Percentiles rank a stretch among this genome's conserved stretches.
phyloP scores from a whole-genome alignment of 768 basidiomycete genomes.

The Auricularia cornea region DNA sequence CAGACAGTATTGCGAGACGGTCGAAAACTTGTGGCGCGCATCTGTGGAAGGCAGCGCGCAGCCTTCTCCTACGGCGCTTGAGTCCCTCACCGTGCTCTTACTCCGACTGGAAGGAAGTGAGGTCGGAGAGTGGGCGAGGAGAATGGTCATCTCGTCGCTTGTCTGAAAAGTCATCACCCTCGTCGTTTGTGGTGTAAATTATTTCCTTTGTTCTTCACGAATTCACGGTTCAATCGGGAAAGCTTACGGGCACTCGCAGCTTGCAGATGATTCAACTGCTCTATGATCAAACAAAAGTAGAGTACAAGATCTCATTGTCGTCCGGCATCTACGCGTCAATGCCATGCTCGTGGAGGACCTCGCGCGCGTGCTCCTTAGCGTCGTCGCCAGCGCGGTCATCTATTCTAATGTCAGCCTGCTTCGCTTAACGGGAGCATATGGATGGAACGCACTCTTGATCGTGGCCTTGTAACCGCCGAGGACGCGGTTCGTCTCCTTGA shows the following conservation, averaged over 20 bases:
- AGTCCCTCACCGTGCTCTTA: constrained; percentile 42
- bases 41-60: constrained; percentile 34
- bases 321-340: constrained; percentile 22
- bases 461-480: constrained; percentile 52
- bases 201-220: background rate
- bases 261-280: too few species aligned
- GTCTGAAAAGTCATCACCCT: background rate
- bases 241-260: background rate
- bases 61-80: constrained; percentile 32
- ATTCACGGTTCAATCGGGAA: too few species aligned
- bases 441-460: constrained; percentile 32
- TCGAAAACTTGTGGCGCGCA: constrained; percentile 50
- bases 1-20: constrained; percentile 25
- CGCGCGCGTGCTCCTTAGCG: constrained; percentile 47
- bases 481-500: constrained; percentile 39
- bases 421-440: background rate
- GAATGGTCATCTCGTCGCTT: constrained; percentile 22
- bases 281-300: too few species aligned
- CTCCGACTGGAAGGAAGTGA: constrained; percentile 38
- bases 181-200: background rate
- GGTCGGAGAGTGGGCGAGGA: constrained; percentile 52
- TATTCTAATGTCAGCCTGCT: constrained; percentile 9
- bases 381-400: constrained; percentile 38
- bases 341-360: constrained; percentile 41
- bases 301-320: background rate